Conservation (phyloP, 176 grass and related monocot species). For the Oryza glaberrima region DNA sequence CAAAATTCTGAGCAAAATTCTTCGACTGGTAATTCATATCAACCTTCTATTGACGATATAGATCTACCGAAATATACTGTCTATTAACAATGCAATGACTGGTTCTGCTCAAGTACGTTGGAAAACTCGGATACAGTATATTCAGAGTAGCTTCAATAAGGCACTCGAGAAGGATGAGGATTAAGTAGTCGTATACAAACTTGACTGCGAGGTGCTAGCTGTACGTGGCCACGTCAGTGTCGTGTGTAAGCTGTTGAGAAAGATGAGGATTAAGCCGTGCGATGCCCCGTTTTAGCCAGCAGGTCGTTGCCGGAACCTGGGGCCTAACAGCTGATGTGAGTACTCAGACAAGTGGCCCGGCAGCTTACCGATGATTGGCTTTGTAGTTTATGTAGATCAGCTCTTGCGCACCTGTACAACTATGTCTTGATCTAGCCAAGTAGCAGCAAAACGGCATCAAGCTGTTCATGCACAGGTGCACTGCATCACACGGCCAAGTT, state of each 20-base stretch:
- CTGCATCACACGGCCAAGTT: not conserved
- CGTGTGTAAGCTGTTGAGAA: not conserved
- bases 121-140: not conserved
- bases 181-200: not conserved
- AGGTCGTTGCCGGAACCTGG: slow-evolving; percentile 11
- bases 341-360: not conserved
- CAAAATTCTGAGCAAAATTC: too few relatives aligned
- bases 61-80: too few relatives aligned
- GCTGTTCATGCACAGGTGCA: not conserved
- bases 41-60: too few relatives aligned
- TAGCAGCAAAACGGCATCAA: not conserved
- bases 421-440: not conserved
- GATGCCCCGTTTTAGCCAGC: not conserved
- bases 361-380: slow-evolving; percentile 2
- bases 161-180: not conserved
- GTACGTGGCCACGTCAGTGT: not conserved
- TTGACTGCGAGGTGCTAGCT: not conserved
- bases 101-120: too few relatives aligned
- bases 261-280: not conserved
- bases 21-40: too few relatives aligned
- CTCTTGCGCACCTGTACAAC: not conserved
- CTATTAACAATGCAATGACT: too few relatives aligned
- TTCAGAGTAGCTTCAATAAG: not conserved
- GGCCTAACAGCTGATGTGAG: not conserved
- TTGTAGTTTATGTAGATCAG: not conserved